A percentile compares a stretch with the other conserved stretches of the same genome.
Evolutionary conservation across 768 basidiomycete species (phyloP).

Genomic region (Lactarius pseudohatsudake): DNA sequence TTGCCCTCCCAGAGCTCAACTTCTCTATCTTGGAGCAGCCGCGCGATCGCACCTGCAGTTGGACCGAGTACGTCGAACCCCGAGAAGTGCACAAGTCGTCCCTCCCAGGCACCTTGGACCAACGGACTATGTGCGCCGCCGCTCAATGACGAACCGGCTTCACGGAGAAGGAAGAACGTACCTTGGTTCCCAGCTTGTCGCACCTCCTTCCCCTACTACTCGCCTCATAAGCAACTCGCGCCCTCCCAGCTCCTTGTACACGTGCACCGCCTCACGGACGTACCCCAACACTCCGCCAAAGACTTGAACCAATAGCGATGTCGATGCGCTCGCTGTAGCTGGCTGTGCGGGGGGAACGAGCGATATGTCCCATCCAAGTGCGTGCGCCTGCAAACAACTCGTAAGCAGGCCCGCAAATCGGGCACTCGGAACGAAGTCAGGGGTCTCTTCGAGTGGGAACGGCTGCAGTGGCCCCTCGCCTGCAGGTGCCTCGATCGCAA

Average conservation of each 20-base stretch:
- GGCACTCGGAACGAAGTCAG: slow-evolving; percentile 46
- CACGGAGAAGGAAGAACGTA: slow-evolving; percentile 31
- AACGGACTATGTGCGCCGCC: slow-evolving; percentile 41
- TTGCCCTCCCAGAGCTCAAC: slow-evolving; percentile 64
- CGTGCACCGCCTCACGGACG: slow-evolving; percentile 55
- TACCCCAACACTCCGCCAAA: slow-evolving; percentile 62
- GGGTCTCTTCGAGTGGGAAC: slow-evolving; percentile 43
- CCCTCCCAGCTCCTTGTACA: slow-evolving; percentile 70
- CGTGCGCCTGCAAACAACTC: slow-evolving; percentile 60
- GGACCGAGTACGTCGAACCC: slow-evolving; percentile 65
- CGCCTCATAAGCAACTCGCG: slow-evolving; percentile 64
- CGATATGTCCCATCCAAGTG: slow-evolving; percentile 64
- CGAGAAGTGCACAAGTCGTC: slow-evolving; percentile 56
- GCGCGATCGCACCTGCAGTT: slow-evolving; percentile 61
- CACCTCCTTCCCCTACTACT: slow-evolving; percentile 55
- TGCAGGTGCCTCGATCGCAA: slow-evolving; percentile 46
- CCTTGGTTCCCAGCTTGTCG: slow-evolving; percentile 58
- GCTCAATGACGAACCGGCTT: not conserved
- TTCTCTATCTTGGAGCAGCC: slow-evolving; percentile 61
- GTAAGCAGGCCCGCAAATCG: slow-evolving; percentile 60
- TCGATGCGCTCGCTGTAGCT: slow-evolving; percentile 62
- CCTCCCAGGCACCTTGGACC: slow-evolving; percentile 58
- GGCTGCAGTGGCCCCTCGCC: slow-evolving; percentile 47
- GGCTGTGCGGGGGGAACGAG: slow-evolving; percentile 56
- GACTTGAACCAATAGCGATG: slow-evolving; percentile 52